phyloP scores from a whole-genome alignment of 2,329 filamentous ascomycete genomes.

The Aureobasidium lini region DNA sequence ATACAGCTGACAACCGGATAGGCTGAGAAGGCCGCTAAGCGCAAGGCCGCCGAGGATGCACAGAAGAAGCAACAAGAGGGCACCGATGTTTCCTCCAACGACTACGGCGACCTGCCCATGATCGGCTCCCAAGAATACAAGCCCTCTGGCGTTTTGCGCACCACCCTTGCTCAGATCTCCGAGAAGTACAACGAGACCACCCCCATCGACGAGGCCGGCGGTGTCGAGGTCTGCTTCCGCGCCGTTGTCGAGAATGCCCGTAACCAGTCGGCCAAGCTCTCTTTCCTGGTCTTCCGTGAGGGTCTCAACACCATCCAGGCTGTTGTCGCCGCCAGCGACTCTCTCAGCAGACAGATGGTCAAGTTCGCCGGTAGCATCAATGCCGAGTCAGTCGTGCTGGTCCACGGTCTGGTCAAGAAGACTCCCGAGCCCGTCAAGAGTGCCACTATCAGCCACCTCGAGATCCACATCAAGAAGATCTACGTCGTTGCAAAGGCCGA shows the following conservation, averaged over 20 bases:
- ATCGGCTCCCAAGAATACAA: conserved; percentile 46
- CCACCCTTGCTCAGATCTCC: conserved; percentile 54
- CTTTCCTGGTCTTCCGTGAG: conserved; percentile 78
- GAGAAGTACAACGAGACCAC: conserved; percentile 58
- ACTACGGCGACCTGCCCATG: conserved; percentile 67
- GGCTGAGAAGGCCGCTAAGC: conserved; percentile 58
- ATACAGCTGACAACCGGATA: conserved; percentile 11
- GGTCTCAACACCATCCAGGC: conserved; percentile 73
- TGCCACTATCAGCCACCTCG: conserved; percentile 68
- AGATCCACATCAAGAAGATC: conserved; percentile 82
- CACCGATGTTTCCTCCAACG: conserved; percentile 60
- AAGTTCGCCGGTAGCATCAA: conserved; percentile 75
- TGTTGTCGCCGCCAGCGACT: conserved; percentile 57
- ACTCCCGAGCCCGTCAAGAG: conserved; percentile 84
- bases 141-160: conserved; percentile 47
- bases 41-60: conserved; percentile 59
- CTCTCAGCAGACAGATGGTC: conserved; percentile 78
- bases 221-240: conserved; percentile 60
- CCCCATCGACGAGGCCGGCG: conserved; percentile 28
- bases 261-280: conserved; percentile 84
- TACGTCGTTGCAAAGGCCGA: conserved; percentile 65
- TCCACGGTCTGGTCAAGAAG: conserved; percentile 74
- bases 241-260: conserved; percentile 82
- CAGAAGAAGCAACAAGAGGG: conserved; percentile 61
- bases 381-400: conserved; percentile 72